A percentile compares a stretch with the other conserved stretches of the same genome.
phyloP scores from a whole-genome alignment of 139 green algal species.

The Klebsormidium nitens region DNA sequence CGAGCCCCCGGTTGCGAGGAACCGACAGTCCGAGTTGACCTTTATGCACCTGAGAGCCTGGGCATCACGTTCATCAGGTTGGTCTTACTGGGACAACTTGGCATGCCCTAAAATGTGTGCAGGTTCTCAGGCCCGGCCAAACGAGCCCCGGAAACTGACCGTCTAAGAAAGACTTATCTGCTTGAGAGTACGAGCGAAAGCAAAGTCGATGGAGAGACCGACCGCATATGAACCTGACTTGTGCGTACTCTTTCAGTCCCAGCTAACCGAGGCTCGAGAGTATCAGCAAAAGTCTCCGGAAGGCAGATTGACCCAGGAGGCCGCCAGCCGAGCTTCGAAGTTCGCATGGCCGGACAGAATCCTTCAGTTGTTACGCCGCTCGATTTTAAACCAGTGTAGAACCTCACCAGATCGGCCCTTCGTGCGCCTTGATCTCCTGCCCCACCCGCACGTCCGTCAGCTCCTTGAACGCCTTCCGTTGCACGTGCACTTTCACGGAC shows the following conservation, averaged over 20 bases:
- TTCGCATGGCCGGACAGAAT: neutral
- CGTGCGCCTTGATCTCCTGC: conserved; percentile 51
- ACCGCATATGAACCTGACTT: too few relatives aligned
- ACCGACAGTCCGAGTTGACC: neutral
- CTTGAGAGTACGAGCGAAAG: too few relatives aligned
- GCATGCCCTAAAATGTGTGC: neutral
- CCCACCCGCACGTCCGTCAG: conserved; percentile 56
- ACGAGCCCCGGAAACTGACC: too few relatives aligned
- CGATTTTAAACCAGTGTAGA: neutral
- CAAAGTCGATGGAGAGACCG: too few relatives aligned
- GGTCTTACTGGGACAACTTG: neutral
- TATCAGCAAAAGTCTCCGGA: too few relatives aligned
- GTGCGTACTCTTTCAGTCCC: too few relatives aligned
- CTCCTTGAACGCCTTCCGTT: conserved; percentile 61
- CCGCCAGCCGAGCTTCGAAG: neutral
- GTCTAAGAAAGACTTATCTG: too few relatives aligned
- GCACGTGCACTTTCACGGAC: conserved; percentile 53
- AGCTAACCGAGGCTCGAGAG: too few relatives aligned
- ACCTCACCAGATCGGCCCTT: conserved; percentile 23
- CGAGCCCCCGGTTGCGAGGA: neutral
- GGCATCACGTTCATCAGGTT: neutral
- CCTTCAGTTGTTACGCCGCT: neutral
- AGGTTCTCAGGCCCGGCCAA: too few relatives aligned
- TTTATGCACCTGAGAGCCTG: neutral
- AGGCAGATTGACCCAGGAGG: too few relatives aligned